Evolutionary conservation across 2,329 filamentous ascomycete genomes (phyloP).

Genomic region (Aspergillus sp.): DNA sequence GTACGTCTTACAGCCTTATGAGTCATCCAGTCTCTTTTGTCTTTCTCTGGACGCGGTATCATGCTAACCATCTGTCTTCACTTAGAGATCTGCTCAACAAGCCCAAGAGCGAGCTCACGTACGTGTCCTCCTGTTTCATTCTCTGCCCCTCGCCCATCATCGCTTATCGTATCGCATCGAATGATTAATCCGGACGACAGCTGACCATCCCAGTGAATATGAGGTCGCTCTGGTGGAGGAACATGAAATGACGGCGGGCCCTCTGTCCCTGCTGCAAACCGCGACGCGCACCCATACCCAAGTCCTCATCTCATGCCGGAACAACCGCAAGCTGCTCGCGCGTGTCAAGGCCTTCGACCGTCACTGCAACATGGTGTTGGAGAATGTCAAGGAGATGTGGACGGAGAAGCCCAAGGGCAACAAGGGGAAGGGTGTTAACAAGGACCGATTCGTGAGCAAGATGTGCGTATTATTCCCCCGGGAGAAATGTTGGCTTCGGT

Average conservation of each 20-base stretch:
- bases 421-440: constrained; percentile 93
- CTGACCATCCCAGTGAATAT: constrained; percentile 60
- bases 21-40: constrained; percentile 9
- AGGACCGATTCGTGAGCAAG: constrained; percentile 97
- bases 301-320: constrained; percentile 93
- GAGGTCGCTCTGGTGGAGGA: constrained; percentile 77
- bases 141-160: constrained; percentile 3
- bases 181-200: constrained; percentile 1
- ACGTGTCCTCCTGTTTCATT: constrained; percentile 39
- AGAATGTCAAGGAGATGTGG: constrained; percentile 99
- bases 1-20: constrained; percentile 41
- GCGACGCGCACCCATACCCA: constrained; percentile 91
- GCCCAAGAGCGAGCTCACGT: constrained; percentile 87
- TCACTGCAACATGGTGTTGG: constrained; percentile 98
- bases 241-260: constrained; percentile 71
- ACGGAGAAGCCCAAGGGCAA: constrained; percentile 83
- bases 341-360: constrained; percentile 97
- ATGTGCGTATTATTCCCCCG: constrained; percentile 55
- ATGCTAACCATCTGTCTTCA: constrained; percentile 19
- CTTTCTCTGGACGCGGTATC: constrained; percentile 11
- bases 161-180: constrained; percentile 6
- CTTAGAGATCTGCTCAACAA: constrained; percentile 80
- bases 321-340: constrained; percentile 95
- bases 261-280: constrained; percentile 90
- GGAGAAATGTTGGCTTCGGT: neutral